Base-by-base conservation (phyloP, 805 yeast genomes). In the Metschnikowia colocasiae region DNA sequence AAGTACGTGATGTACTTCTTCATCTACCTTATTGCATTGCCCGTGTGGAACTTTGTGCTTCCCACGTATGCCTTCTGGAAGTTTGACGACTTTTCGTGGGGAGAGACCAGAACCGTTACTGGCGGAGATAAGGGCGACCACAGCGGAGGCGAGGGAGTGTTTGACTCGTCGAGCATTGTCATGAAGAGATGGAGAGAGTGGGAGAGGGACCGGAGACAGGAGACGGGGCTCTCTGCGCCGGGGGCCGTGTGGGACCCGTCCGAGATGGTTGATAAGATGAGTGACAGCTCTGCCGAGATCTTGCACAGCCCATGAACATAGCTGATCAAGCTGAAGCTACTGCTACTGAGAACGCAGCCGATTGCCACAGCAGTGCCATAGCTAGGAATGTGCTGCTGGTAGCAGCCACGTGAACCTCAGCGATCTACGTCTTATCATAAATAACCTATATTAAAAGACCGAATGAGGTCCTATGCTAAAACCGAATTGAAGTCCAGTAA, bases 181-280 rank as follows among this genome's bases (percentile, higher is more conserved):
- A 91, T 92, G 92, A 87, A 85, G 75, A 77, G 92, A 49, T 94
- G 99, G 99, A 80, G 88, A 62, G 98, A 94, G 55, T 90, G 81
- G 72, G 97, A 91, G 65, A 73, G 87, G 55, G 89, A 85, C 27
- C 63, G 82, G 30, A 70, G 77, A 63, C 65, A 59, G 27, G 58
- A 62, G 33, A 45, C 53, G 4, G 51, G 53, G 19, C 52, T 68
- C 46, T 41, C 67, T 7, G 62, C 64, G 6, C 77, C 77, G 6
- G 57, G 68, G 10, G 76, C 76, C 27, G 67, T 74, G 13, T 74
- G 79, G 79, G 65, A 73, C 52, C 78, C 79, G 8, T 51, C 74
- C 7, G 65, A 64, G 49, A 54, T 23, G 5, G 36, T 31, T 18
- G 43, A 31, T 22, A 40, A 40, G 36, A 31, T 40, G 43, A 40